Conservation (phyloP, 306 rosid genomes). For the Lagenaria siceraria region DNA sequence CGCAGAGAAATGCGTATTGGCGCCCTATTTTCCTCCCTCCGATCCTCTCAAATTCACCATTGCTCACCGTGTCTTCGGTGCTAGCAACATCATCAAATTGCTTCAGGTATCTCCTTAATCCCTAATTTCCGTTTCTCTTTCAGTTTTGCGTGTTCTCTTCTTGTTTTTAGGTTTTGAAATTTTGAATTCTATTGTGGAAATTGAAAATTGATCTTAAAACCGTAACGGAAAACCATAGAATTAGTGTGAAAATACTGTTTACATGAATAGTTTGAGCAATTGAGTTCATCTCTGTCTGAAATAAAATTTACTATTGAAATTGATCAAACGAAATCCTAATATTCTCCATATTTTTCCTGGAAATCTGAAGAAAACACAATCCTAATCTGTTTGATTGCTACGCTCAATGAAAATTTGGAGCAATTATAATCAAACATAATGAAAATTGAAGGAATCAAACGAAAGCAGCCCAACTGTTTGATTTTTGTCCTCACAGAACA, state of each 20-base stretch:
- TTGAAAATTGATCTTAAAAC: background rate
- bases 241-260: no score
- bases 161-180: background rate
- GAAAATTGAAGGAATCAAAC: background rate
- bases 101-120: background rate
- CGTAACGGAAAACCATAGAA: background rate
- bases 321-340: no score
- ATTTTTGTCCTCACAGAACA: background rate
- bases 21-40: slow-evolving; percentile 14
- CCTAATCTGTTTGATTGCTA: background rate
- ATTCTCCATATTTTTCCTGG: background rate
- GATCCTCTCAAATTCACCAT: slow-evolving; percentile 14
- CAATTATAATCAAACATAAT: background rate
- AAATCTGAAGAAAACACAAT: background rate
- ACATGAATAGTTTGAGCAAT: no score
- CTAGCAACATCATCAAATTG: slow-evolving; percentile 17
- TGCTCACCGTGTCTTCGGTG: slow-evolving; percentile 14
- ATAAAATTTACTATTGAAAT: no score
- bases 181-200: background rate
- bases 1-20: slow-evolving; percentile 12
- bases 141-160: background rate
- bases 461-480: background rate
- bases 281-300: no score
- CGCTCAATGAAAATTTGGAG: background rate
- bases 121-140: background rate